Conservation (phyloP, 306 rosid genomes). For the Trifolium pratense region DNA sequence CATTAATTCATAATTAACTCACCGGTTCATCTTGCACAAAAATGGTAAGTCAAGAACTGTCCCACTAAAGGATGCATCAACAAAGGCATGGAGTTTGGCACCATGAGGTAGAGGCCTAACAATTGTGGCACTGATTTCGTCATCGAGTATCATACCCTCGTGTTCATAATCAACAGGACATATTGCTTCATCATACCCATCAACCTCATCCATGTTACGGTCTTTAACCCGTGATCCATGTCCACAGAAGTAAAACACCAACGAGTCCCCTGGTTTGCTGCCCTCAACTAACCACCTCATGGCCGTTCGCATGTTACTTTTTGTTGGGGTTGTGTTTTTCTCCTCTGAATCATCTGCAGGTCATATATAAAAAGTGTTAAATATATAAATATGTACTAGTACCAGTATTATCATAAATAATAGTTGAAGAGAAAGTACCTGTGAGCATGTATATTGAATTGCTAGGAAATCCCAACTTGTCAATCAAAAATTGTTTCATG, state of each 20-base stretch:
- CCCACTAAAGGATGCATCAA: conserved; percentile 70
- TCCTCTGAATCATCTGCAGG: conserved; percentile 52
- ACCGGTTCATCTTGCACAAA: conserved; percentile 61
- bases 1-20: neutral
- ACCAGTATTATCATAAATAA: neutral
- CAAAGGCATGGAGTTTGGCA: conserved; percentile 65
- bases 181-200: conserved; percentile 65
- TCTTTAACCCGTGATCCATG: conserved; percentile 56
- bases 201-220: conserved; percentile 53
- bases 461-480: conserved; percentile 52
- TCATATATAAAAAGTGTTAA: neutral
- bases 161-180: conserved; percentile 63
- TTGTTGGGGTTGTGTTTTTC: conserved; percentile 58
- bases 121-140: conserved; percentile 65
- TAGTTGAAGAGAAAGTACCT: conserved; percentile 42
- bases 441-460: conserved; percentile 61
- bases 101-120: conserved; percentile 69
- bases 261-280: conserved; percentile 59
- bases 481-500: conserved; percentile 56
- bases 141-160: conserved; percentile 61
- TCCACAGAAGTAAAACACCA: conserved; percentile 70
- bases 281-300: conserved; percentile 67
- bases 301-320: conserved; percentile 55
- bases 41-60: conserved; percentile 64
- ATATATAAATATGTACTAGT: neutral